Evolutionary conservation across 139 green algal genomes (phyloP).

Genomic region (Mesotaenium endlicherianum): DNA sequence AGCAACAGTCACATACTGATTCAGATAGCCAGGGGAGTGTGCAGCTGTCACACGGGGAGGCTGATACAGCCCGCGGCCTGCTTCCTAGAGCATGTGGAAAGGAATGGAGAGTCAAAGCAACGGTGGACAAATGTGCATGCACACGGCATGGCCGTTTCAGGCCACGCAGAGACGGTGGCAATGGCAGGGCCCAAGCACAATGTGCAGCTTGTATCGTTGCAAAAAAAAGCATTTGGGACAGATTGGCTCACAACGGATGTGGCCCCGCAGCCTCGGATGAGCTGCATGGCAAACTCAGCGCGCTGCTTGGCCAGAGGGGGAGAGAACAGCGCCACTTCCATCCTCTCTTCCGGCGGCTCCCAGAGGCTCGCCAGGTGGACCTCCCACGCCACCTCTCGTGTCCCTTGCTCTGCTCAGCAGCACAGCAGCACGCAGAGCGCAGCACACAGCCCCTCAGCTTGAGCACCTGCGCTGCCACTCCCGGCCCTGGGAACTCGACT

Average conservation of each 20-base stretch:
- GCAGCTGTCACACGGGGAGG: too few species aligned
- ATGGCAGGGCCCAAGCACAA: not conserved
- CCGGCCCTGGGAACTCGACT: too few species aligned
- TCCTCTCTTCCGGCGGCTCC: slow-evolving; percentile 5
- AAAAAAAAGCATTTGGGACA: slow-evolving; percentile 13
- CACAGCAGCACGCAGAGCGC: too few species aligned
- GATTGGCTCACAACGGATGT: slow-evolving; percentile 16
- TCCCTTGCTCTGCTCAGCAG: too few species aligned
- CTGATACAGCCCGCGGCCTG: too few species aligned
- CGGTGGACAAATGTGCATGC: too few species aligned
- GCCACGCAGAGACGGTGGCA: not conserved
- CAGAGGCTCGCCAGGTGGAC: not conserved
- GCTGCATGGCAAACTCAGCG: slow-evolving; percentile 4
- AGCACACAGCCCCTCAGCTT: too few species aligned
- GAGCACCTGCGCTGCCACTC: too few species aligned
- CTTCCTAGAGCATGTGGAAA: not conserved
- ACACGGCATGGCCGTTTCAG: too few species aligned
- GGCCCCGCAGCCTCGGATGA: not conserved
- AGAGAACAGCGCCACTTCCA: slow-evolving; percentile 24
- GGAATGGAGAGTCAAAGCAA: not conserved
- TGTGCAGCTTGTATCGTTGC: not conserved
- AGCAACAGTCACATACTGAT: not conserved
- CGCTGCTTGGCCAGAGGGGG: slow-evolving; percentile 42
- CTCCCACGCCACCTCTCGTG: slow-evolving; percentile 11
- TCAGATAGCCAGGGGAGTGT: too few species aligned